Evolutionary conservation across 768 basidiomycete species (phyloP).

Genomic region (Lepiota brunneoincarnata): DNA sequence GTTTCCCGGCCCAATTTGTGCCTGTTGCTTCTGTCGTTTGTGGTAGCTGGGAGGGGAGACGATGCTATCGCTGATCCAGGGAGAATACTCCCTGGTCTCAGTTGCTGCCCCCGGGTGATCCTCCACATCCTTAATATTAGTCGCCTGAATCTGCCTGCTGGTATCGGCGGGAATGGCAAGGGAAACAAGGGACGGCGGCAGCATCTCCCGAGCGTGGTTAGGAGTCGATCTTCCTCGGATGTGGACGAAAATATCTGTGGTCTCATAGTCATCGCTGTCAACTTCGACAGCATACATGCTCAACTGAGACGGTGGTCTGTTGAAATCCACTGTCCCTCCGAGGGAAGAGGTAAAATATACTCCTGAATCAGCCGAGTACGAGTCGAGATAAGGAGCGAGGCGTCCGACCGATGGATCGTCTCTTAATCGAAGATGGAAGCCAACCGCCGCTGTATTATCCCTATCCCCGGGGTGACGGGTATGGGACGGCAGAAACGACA

Average conservation of each 20-base stretch:
- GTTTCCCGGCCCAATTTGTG: not conserved
- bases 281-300: conserved; percentile 19
- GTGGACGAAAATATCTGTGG: conserved; percentile 1
- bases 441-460: not conserved
- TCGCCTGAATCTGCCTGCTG: not conserved
- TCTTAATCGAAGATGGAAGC: not conserved
- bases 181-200: not conserved
- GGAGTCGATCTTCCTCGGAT: conserved; percentile 12
- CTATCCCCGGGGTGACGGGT: not conserved
- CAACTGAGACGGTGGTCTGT: conserved; percentile 39
- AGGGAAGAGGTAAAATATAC: conserved; percentile 24
- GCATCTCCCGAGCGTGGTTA: not conserved
- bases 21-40: conserved; percentile 11
- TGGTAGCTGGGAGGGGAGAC: conserved; percentile 40
- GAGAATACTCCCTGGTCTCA: conserved; percentile 13
- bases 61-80: conserved; percentile 41
- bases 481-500: not conserved
- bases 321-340: conserved; percentile 30
- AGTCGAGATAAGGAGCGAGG: not conserved
- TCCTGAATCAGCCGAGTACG: conserved; percentile 8
- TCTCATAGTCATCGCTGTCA: conserved; percentile 18
- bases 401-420: not conserved
- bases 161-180: not conserved
- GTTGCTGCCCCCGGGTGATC: not conserved
- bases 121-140: not conserved